Conservation (phyloP, 495 filamentous ascomycete genomes). For the Neurospora sp. region DNA sequence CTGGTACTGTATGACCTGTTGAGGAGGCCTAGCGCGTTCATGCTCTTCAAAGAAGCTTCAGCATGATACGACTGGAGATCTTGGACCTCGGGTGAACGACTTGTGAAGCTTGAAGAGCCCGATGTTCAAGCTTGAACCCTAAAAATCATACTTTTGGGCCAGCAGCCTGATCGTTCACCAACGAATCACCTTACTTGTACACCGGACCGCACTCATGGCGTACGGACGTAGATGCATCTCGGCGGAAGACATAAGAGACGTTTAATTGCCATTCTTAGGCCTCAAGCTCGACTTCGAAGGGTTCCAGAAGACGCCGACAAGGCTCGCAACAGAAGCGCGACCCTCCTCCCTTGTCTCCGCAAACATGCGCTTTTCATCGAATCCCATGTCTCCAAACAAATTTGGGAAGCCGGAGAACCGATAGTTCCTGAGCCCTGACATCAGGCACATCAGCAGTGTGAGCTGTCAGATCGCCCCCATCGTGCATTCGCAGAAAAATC, state of each 20-base stretch:
- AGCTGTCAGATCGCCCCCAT: neutral
- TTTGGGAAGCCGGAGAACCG: no score
- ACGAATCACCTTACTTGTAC: neutral
- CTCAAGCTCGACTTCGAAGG: neutral
- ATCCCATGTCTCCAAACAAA: no score
- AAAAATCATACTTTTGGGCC: no score
- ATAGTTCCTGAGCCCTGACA: no score
- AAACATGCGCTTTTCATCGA: neutral
- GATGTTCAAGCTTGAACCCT: no score
- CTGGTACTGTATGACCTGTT: neutral
- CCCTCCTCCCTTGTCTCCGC: neutral
- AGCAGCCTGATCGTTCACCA: neutral
- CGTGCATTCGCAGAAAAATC: no score
- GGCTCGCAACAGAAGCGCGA: neutral
- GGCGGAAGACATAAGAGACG: neutral
- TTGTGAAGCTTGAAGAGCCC: no score
- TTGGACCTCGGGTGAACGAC: no score
- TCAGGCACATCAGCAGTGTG: no score
- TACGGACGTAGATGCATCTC: neutral
- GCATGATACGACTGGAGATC: no score
- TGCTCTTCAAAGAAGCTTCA: neutral
- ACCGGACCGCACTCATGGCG: rapidly evolving
- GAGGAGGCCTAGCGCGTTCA: neutral
- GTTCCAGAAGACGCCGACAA: neutral
- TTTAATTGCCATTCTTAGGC: neutral